Conservation (phyloP, 106 monocot genomes). For the Acorus gramineus region DNA sequence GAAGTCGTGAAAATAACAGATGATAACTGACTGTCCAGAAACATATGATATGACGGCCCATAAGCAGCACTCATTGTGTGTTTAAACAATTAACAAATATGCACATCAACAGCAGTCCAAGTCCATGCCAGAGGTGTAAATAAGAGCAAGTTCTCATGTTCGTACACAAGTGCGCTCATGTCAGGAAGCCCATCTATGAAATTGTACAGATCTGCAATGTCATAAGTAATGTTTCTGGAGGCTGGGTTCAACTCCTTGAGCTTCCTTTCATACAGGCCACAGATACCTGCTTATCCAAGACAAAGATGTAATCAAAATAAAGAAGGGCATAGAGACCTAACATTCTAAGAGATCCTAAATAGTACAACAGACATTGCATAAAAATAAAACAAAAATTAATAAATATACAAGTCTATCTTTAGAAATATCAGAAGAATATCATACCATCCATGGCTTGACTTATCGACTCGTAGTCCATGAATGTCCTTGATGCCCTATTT, state of each 20-base stretch:
- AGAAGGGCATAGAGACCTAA: neutral
- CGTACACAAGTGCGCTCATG: constrained; percentile 68
- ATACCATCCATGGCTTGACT: constrained; percentile 96
- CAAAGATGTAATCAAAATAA: neutral
- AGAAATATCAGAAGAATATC: neutral
- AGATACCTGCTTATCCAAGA: constrained; percentile 38
- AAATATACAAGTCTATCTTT: neutral
- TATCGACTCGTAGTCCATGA: constrained; percentile 86
- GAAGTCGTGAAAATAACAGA: no score
- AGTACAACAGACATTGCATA: neutral
- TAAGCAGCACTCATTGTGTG: no score
- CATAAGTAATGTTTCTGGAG: constrained; percentile 52
- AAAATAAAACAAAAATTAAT: neutral
- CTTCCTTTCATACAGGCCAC: constrained; percentile 66
- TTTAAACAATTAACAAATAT: no score
- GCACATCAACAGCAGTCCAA: no score
- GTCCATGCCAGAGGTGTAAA: no score
- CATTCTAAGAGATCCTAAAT: neutral
- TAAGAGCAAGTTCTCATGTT: no score
- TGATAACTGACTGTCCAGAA: no score
- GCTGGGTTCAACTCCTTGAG: constrained; percentile 67
- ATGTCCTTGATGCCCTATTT: constrained; percentile 74
- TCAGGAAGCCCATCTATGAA: constrained; percentile 63
- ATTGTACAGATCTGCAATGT: constrained; percentile 70
- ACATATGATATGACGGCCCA: no score